Conservation (phyloP, 768 basidiomycete genomes). For the Phanerodontia chrysosporium region DNA sequence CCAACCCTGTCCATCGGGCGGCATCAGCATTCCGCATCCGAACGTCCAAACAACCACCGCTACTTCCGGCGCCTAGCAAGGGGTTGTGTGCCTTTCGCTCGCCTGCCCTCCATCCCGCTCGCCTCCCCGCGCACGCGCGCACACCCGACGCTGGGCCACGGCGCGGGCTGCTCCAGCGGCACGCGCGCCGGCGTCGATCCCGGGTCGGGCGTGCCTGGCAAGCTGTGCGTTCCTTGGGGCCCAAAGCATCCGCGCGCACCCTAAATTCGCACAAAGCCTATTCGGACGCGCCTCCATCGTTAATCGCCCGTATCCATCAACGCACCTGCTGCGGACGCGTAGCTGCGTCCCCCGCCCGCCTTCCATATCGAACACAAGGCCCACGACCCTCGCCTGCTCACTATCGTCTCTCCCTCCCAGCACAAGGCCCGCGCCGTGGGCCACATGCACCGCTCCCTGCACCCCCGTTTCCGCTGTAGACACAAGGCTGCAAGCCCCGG, state of each 20-base stretch:
- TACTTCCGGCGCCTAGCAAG: neutral
- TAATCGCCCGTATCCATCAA: conserved; percentile 6
- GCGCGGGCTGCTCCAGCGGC: neutral
- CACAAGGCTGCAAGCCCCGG: no score
- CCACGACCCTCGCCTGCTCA: neutral
- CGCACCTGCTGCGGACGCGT: conserved; percentile 8
- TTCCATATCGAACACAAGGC: conserved; percentile 15
- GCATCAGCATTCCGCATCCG: conserved; percentile 5
- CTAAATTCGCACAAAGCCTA: neutral
- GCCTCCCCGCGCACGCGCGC: neutral
- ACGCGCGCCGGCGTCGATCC: neutral
- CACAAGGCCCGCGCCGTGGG: neutral
- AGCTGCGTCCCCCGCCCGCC: neutral
- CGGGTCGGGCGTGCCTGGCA: neutral
- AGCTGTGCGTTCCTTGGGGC: neutral
- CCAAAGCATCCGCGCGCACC: neutral
- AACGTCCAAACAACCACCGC: conserved; percentile 11
- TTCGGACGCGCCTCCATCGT: neutral
- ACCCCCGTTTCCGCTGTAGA: conserved; percentile 7
- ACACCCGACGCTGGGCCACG: no score
- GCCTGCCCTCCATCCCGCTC: neutral
- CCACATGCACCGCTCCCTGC: neutral
- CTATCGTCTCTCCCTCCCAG: conserved; percentile 7
- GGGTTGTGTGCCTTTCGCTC: neutral
- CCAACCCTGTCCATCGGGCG: neutral